These are phyloP conservation scores for Nelumbo lutea DNA, from an alignment of 164 flowering plant species.

Conservation along the genomic window DNA sequence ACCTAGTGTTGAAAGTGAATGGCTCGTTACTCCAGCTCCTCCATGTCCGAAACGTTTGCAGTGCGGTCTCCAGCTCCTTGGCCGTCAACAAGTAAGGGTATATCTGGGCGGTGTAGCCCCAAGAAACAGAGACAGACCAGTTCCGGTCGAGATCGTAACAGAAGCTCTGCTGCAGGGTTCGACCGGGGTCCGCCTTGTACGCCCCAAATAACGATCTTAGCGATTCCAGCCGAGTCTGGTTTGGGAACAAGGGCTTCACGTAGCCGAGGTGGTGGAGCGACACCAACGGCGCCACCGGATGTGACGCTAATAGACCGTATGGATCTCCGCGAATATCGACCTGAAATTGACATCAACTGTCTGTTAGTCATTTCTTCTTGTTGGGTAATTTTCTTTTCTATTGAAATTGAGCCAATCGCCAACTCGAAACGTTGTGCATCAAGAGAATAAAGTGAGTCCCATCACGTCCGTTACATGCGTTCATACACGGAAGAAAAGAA, in stretches of 20 bases:
- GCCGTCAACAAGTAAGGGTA: constrained; percentile 40
- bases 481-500: too few relatives aligned
- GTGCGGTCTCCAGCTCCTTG: constrained; percentile 45
- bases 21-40: constrained; percentile 39
- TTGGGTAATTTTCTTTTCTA: too few relatives aligned
- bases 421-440: too few relatives aligned
- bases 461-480: too few relatives aligned
- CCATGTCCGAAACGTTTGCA: constrained; percentile 70
- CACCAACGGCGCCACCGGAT: constrained; percentile 77
- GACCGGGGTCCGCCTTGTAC: constrained; percentile 47
- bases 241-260: constrained; percentile 56
- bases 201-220: constrained; percentile 33
- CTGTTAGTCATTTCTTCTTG: too few relatives aligned
- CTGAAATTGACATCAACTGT: constrained; percentile 2
- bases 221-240: constrained; percentile 33
- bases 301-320: constrained; percentile 67
- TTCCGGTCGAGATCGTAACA: constrained; percentile 49
- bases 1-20: constrained; percentile 64
- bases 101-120: constrained; percentile 80
- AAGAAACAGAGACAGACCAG: constrained; percentile 73
- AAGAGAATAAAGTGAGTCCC: too few relatives aligned
- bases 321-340: constrained; percentile 47
- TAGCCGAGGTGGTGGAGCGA: constrained; percentile 84
- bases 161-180: constrained; percentile 61
- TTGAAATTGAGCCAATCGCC: too few relatives aligned